Evolutionary conservation across 2,329 filamentous ascomycete genomes (phyloP).

Genomic region (Exophiala xenobiotica): DNA sequence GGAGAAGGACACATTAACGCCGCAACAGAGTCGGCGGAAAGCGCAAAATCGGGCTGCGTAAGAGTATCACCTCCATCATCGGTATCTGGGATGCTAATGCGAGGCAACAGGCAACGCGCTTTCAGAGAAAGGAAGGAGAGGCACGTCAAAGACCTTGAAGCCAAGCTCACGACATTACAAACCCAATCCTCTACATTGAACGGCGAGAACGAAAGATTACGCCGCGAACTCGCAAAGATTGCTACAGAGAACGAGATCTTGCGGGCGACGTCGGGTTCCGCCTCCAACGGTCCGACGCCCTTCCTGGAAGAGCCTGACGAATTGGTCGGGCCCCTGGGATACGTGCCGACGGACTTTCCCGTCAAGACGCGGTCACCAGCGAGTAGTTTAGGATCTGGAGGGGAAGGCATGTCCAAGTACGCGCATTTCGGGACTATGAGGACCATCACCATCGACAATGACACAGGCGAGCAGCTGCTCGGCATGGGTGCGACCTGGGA

Average conservation of each 20-base stretch:
- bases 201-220: slow-evolving; percentile 82
- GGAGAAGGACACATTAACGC: slow-evolving; percentile 55
- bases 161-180: slow-evolving; percentile 76
- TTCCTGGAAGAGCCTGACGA: slow-evolving; percentile 29
- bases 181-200: slow-evolving; percentile 69
- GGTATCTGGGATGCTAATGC: slow-evolving; percentile 4
- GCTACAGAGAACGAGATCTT: slow-evolving; percentile 92
- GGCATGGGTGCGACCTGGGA: slow-evolving; percentile 85
- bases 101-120: slow-evolving; percentile 71
- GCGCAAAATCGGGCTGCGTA: slow-evolving; percentile 73
- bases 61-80: slow-evolving; percentile 35
- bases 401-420: slow-evolving; percentile 31
- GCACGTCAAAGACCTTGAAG: slow-evolving; percentile 89
- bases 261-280: slow-evolving; percentile 65
- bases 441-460: slow-evolving; percentile 51
- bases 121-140: slow-evolving; percentile 95
- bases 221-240: slow-evolving; percentile 77
- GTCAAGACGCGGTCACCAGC: slow-evolving; percentile 47
- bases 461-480: slow-evolving; percentile 65
- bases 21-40: slow-evolving; percentile 62
- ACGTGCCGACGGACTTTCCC: slow-evolving; percentile 71
- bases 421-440: slow-evolving; percentile 23
- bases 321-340: slow-evolving; percentile 65
- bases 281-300: slow-evolving; percentile 30
- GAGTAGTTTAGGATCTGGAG: slow-evolving; percentile 36